Evolutionary conservation across 225 moss, liverwort and hornwort species (phyloP).

Genomic region (Asterella californica): DNA sequence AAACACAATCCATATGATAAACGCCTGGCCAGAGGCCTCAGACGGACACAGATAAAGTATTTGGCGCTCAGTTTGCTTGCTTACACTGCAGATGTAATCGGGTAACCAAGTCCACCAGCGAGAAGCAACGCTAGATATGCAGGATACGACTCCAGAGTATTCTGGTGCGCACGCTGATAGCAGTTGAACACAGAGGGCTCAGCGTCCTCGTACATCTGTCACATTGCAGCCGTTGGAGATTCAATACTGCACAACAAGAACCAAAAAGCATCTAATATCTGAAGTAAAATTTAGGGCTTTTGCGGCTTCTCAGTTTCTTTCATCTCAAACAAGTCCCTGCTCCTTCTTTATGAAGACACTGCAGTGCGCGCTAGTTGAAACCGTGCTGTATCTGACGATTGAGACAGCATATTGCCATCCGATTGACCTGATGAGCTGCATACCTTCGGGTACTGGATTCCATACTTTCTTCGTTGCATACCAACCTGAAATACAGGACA

Average conservation of each 20-base stretch:
- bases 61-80: neutral
- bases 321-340: neutral
- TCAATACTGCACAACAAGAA: neutral
- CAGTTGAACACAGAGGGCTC: constrained; percentile 86
- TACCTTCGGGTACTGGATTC: constrained; percentile 46
- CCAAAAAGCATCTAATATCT: neutral
- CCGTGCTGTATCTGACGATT: neutral
- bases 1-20: neutral
- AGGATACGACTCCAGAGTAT: constrained; percentile 68
- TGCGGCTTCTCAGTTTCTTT: neutral
- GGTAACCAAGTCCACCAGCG: constrained; percentile 65
- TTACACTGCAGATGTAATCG: constrained; percentile 74
- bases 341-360: neutral
- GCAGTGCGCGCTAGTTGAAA: neutral
- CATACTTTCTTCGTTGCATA: constrained; percentile 23
- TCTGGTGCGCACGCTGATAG: constrained; percentile 90
- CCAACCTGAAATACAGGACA: constrained; percentile 24
- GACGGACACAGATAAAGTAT: neutral
- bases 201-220: constrained; percentile 79
- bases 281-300: neutral
- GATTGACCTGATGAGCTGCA: neutral
- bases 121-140: constrained; percentile 59
- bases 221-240: neutral
- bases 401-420: neutral
- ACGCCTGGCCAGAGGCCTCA: neutral